phyloP scores from a whole-genome alignment of 2,329 filamentous ascomycete species.

The Botryotinia globosa region DNA sequence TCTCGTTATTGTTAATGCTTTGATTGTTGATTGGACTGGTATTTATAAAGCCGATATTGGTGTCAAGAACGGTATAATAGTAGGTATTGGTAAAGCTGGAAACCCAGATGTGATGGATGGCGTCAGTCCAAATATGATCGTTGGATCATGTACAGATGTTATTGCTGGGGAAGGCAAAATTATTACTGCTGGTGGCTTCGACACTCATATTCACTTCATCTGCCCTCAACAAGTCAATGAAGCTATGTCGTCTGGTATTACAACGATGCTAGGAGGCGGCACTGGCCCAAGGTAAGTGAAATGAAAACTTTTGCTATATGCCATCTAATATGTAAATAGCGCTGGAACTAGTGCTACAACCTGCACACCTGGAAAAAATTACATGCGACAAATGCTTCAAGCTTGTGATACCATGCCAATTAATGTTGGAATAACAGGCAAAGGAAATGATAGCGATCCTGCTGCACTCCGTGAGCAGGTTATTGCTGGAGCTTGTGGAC shows the following conservation, averaged over 20 bases:
- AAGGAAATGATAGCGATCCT: constrained; percentile 80
- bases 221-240: constrained; percentile 90
- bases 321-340: constrained; percentile 42
- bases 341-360: constrained; percentile 90
- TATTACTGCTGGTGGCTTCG: constrained; percentile 83
- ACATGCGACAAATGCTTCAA: constrained; percentile 87
- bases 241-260: constrained; percentile 79
- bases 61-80: constrained; percentile 81
- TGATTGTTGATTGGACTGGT: constrained; percentile 86
- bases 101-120: constrained; percentile 98
- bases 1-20: constrained; percentile 81
- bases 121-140: constrained; percentile 72
- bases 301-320: background rate
- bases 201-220: constrained; percentile 91
- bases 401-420: constrained; percentile 77
- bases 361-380: constrained; percentile 81
- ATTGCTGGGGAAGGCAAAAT: constrained; percentile 89
- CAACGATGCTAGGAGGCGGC: constrained; percentile 85
- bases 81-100: constrained; percentile 88
- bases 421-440: constrained; percentile 88
- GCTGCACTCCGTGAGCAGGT: constrained; percentile 74
- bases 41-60: constrained; percentile 98
- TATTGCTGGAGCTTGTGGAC: constrained; percentile 77
- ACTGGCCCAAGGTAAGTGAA: constrained; percentile 72
- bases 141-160: constrained; percentile 87